Percentiles rank a stretch among this genome's conserved stretches.
Evolutionary conservation across 2,329 filamentous ascomycete genomes (phyloP).

Genomic region (Alternaria sp.): DNA sequence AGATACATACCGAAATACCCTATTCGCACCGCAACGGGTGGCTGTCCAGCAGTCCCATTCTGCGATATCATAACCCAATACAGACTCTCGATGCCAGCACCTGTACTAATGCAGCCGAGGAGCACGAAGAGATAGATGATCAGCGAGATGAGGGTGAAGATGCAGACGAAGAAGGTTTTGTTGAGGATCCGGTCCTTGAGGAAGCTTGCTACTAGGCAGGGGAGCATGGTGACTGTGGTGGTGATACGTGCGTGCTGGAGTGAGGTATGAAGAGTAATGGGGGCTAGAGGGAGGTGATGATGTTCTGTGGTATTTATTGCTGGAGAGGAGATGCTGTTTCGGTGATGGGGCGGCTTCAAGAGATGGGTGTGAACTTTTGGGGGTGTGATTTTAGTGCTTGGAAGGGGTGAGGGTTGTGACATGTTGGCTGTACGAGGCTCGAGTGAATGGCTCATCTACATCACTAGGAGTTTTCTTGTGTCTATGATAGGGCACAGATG

Average conservation of each 20-base stretch:
- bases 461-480: fast-evolving
- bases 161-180: conserved; percentile 1
- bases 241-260: neutral
- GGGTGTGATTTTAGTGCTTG: neutral
- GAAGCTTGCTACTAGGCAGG: neutral
- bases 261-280: neutral
- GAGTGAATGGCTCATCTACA: neutral
- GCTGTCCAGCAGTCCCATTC: neutral
- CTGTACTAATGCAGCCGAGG: conserved; percentile 5
- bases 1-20: conserved; percentile 10
- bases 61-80: conserved; percentile 8
- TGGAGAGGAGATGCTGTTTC: neutral
- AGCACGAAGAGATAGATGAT: conserved; percentile 5
- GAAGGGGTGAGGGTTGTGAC: neutral
- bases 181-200: conserved; percentile 1
- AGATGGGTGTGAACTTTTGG: neutral
- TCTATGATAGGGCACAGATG: neutral
- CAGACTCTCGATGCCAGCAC: conserved; percentile 3
- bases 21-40: conserved; percentile 1
- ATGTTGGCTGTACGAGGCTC: no score
- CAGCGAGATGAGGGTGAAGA: conserved; percentile 2
- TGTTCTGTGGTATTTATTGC: neutral
- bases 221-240: neutral
- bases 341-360: neutral
- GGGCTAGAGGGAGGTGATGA: neutral